phyloP scores from a whole-genome alignment of 1,284 basidiomycete genomes.

The Ustilago cynodontis region DNA sequence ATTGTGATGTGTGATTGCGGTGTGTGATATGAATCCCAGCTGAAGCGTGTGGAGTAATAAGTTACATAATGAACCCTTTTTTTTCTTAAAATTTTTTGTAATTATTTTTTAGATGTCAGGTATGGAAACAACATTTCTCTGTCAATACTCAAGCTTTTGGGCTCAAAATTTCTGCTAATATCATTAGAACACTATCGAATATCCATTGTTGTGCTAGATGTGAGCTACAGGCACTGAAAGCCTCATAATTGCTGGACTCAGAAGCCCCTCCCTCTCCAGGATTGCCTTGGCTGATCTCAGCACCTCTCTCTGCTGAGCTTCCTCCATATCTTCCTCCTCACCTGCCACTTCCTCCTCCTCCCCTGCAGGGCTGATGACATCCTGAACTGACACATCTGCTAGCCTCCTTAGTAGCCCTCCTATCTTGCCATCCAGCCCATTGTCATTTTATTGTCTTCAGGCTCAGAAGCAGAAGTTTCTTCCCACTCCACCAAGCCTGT shows the following conservation, averaged over 20 bases:
- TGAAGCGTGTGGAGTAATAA: too few relatives aligned
- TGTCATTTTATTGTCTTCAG: not conserved
- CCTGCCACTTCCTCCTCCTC: not conserved
- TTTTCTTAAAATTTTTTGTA: not conserved
- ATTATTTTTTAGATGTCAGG: not conserved
- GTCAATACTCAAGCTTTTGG: too few relatives aligned
- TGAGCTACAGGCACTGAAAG: not conserved
- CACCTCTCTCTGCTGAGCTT: not conserved
- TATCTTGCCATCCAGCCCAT: not conserved
- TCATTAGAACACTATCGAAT: too few relatives aligned
- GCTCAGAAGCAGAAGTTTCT: not conserved
- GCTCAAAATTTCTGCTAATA: too few relatives aligned
- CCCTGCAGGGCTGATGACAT: not conserved
- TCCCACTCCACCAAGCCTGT: constrained; percentile 3
- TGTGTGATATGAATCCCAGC: too few relatives aligned
- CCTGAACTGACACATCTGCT: not conserved
- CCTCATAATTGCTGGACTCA: not conserved
- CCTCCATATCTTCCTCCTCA: constrained; percentile 1
- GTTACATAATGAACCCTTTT: constrained; percentile 5
- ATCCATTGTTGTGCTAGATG: too few relatives aligned
- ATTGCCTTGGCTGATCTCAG: not conserved
- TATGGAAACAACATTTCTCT: not conserved
- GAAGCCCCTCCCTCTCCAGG: not conserved
- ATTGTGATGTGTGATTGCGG: too few relatives aligned
- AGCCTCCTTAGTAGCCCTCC: not conserved